A percentile compares a stretch with the other conserved stretches of the same genome.
Evolutionary conservation across 257 asterid species (phyloP).

Genomic region (Salvia splendens): DNA sequence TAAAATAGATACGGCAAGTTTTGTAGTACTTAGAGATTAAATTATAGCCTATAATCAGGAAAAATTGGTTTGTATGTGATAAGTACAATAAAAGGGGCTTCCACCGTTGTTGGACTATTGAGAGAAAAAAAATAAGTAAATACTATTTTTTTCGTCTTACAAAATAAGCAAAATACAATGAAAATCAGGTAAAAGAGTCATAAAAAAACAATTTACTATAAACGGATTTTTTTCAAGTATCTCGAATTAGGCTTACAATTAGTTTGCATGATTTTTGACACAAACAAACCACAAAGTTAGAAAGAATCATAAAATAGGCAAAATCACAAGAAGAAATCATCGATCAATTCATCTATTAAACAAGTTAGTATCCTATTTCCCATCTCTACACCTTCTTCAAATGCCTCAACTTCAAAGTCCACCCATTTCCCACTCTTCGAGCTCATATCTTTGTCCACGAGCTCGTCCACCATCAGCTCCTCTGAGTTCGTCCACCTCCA

Average conservation of each 20-base stretch:
- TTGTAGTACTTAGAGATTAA: no score
- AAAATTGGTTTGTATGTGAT: no score
- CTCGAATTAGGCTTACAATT: constrained; percentile 24
- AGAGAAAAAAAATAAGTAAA: no score
- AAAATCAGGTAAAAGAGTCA: no score
- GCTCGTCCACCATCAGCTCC: constrained; percentile 84
- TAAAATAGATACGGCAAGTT: no score
- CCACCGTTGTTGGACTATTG: no score
- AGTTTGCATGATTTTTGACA: constrained; percentile 17
- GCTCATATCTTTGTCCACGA: constrained; percentile 93
- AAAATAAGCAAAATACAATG: no score
- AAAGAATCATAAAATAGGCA: constrained; percentile 30
- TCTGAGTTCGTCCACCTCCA: constrained; percentile 63
- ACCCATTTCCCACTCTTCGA: constrained; percentile 83
- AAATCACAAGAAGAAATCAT: constrained; percentile 50
- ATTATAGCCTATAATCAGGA: no score
- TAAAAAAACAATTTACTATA: neutral
- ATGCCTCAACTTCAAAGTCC: constrained; percentile 68
- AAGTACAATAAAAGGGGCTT: no score
- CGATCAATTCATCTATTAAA: constrained; percentile 73
- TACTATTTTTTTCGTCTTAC: no score
- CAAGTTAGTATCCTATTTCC: constrained; percentile 63
- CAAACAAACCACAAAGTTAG: constrained; percentile 23
- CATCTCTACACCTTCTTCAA: constrained; percentile 84
- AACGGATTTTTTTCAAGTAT: neutral